Evolutionary conservation across 2,329 filamentous ascomycete genomes (phyloP).

Genomic region (Botrytis galanthina): DNA sequence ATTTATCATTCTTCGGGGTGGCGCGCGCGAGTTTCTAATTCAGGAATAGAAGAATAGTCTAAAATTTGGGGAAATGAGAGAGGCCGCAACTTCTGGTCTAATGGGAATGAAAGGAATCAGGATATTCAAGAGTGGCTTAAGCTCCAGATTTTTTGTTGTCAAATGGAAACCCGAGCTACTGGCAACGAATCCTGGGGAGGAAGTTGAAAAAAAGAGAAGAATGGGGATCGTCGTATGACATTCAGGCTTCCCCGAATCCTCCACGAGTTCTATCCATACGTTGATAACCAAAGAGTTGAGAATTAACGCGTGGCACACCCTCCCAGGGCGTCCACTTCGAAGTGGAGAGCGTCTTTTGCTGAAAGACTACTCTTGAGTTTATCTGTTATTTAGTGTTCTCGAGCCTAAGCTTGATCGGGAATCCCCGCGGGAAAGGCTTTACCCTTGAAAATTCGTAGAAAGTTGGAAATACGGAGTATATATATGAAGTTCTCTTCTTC

Average conservation of each 20-base stretch:
- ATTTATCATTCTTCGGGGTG: not conserved
- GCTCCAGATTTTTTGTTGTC: not conserved
- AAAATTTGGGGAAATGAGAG: not conserved
- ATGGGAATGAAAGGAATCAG: not conserved
- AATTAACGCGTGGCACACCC: not conserved
- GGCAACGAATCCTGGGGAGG: not conserved
- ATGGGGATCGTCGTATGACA: not conserved
- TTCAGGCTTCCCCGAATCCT: not conserved
- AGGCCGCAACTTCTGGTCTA: not conserved
- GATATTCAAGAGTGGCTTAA: not conserved
- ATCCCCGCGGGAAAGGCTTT: not conserved
- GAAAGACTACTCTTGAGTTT: not conserved
- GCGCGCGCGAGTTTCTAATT: not conserved
- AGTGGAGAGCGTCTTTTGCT: not conserved
- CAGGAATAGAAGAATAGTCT: not conserved
- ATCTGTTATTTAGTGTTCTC: not conserved
- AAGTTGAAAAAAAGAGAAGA: not conserved
- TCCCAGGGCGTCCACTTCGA: not conserved
- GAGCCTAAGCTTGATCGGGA: conserved; percentile 1
- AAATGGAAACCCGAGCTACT: not conserved
- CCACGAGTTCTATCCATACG: not conserved
- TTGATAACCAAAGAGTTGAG: not conserved
- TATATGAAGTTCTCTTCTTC: not conserved
- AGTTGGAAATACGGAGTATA: not conserved
- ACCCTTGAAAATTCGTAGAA: not conserved